These are phyloP conservation scores for Barnettozyma sp. DNA, from an alignment of 805 yeast genomes.

Conservation along the genomic window DNA sequence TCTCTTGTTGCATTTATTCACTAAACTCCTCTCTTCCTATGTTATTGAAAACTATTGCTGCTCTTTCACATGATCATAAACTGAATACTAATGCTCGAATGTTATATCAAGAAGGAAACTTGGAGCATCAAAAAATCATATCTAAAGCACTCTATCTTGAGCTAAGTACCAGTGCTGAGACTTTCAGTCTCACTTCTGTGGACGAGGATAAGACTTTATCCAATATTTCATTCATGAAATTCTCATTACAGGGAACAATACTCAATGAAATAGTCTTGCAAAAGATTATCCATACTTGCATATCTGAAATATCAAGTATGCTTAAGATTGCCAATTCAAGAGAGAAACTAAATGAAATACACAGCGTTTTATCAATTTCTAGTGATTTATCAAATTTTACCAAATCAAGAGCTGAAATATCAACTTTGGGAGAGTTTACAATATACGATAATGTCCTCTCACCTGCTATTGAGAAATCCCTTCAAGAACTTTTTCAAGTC, in stretches of 20 bases:
- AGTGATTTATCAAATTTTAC: slow-evolving; percentile 13
- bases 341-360: slow-evolving; percentile 9
- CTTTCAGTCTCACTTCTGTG: slow-evolving; percentile 19
- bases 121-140: slow-evolving; percentile 9
- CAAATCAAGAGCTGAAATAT: no score
- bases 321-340: slow-evolving; percentile 12
- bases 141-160: slow-evolving; percentile 14
- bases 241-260: slow-evolving; percentile 9
- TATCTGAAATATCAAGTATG: slow-evolving; percentile 20
- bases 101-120: slow-evolving; percentile 10
- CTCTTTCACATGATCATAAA: slow-evolving; percentile 17
- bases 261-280: slow-evolving; percentile 10
- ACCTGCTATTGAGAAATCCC: slow-evolving; percentile 15
- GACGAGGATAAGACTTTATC: slow-evolving; percentile 19
- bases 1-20: slow-evolving; percentile 29
- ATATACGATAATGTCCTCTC: slow-evolving; percentile 22
- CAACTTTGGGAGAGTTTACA: no score
- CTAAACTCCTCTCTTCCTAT: slow-evolving; percentile 32
- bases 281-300: slow-evolving; percentile 14
- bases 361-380: slow-evolving; percentile 19
- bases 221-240: slow-evolving; percentile 18
- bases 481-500: slow-evolving; percentile 16
- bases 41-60: slow-evolving; percentile 30
- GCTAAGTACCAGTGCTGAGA: slow-evolving; percentile 14
- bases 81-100: slow-evolving; percentile 10